These are phyloP conservation scores for Gonapodya prolifera DNA, from an alignment of 192 early-diverging fungal genomes.

Conservation along the genomic window DNA sequence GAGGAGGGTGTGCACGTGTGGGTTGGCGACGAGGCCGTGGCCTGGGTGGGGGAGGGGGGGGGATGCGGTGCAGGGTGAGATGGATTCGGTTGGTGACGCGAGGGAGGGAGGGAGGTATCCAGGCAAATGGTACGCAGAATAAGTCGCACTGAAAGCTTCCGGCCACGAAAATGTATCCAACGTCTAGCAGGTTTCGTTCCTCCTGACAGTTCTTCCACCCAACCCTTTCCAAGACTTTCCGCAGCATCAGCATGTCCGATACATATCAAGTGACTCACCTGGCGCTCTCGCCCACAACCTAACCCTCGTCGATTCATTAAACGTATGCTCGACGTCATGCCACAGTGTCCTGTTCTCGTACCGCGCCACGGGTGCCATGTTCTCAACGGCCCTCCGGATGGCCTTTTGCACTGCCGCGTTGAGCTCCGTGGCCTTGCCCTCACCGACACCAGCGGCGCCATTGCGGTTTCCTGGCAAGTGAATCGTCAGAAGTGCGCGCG, in stretches of 20 bases:
- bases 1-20: conserved; percentile 89
- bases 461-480: conserved; percentile 54
- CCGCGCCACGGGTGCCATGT: conserved; percentile 66
- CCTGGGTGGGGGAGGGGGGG: conserved; percentile 32
- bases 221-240: no score
- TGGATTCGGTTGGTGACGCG: background rate
- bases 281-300: conserved; percentile 73
- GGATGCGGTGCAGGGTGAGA: background rate
- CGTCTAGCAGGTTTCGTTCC: no score
- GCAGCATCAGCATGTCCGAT: no score
- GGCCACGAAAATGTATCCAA: no score
- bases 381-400: conserved; percentile 73
- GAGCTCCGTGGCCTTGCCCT: conserved; percentile 72
- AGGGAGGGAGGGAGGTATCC: no score
- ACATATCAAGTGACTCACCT: no score
- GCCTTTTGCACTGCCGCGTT: conserved; percentile 76
- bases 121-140: no score
- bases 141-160: no score
- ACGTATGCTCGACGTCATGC: conserved; percentile 77
- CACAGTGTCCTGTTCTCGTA: conserved; percentile 91
- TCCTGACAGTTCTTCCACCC: no score
- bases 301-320: conserved; percentile 69
- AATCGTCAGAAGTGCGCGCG: no score
- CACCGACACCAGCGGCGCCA: conserved; percentile 85
- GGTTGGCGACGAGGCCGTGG: conserved; percentile 86